Conservation (phyloP, 306 rosid genomes). For the Quercus robur region DNA sequence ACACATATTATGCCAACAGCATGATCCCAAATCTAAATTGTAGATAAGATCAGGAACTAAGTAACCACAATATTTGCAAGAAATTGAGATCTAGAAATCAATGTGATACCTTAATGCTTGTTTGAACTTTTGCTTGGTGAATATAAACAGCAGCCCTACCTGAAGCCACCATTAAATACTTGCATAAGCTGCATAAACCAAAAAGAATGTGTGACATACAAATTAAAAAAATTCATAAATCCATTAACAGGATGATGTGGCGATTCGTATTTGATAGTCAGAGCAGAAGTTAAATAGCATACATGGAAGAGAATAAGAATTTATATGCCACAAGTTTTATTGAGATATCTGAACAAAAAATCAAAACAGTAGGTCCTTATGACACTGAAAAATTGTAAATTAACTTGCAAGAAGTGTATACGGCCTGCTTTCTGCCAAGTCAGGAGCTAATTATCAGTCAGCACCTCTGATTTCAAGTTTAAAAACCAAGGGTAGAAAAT, state of each 20-base stretch:
- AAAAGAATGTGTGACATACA: neutral
- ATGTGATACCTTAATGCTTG: slow-evolving; percentile 32
- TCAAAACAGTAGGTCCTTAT: neutral
- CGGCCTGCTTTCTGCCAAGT: neutral
- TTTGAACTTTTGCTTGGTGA: slow-evolving; percentile 31
- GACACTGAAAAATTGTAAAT: neutral
- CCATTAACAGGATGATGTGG: neutral
- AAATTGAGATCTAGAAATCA: neutral
- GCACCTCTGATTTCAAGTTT: too few species aligned
- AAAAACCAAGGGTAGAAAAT: too few species aligned
- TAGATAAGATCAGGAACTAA: neutral
- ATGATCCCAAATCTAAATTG: slow-evolving; percentile 53
- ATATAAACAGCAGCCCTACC: slow-evolving; percentile 42
- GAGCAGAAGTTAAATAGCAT: neutral
- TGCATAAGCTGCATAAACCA: slow-evolving; percentile 45
- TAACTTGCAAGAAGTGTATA: neutral
- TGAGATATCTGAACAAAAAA: neutral
- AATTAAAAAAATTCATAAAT: neutral
- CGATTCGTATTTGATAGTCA: neutral
- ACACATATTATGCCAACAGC: slow-evolving; percentile 58
- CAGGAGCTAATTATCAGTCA: neutral
- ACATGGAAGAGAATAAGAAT: neutral
- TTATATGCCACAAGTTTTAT: neutral
- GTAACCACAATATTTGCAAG: neutral
- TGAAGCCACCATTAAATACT: slow-evolving; percentile 59